phyloP scores from a whole-genome alignment of 1,284 basidiomycete genomes.

The Lentinula novae-zelandiae region DNA sequence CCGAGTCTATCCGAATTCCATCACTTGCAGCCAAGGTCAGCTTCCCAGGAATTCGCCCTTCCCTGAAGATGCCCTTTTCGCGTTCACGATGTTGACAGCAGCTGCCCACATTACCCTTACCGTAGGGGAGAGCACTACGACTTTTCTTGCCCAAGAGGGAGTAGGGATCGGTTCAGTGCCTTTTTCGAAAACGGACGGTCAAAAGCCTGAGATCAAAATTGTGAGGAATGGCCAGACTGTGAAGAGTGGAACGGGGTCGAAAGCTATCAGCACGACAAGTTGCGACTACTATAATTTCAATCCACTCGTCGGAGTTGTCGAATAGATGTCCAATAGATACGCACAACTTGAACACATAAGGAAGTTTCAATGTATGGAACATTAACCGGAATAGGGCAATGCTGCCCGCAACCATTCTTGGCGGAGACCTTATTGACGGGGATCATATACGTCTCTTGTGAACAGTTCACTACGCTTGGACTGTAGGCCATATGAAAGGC shows the following conservation, averaged over 20 bases:
- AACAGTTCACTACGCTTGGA: too few relatives aligned
- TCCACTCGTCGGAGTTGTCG: slow-evolving; percentile 19
- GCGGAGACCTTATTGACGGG: too few relatives aligned
- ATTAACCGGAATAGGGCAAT: too few relatives aligned
- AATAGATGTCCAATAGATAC: background rate
- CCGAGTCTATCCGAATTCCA: slow-evolving; percentile 26
- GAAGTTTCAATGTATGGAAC: too few relatives aligned
- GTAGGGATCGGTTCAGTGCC: slow-evolving; percentile 25
- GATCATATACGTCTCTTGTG: too few relatives aligned
- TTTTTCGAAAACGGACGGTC: slow-evolving; percentile 27
- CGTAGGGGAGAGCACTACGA: slow-evolving; percentile 24
- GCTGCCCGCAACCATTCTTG: too few relatives aligned
- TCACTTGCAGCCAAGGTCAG: slow-evolving; percentile 23
- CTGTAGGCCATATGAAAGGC: too few relatives aligned
- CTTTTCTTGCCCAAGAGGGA: slow-evolving; percentile 23
- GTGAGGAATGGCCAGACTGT: slow-evolving; percentile 21
- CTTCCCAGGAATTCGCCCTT: slow-evolving; percentile 25
- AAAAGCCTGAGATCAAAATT: slow-evolving; percentile 31
- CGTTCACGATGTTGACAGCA: slow-evolving; percentile 25
- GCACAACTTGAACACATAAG: background rate
- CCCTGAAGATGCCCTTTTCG: slow-evolving; percentile 31
- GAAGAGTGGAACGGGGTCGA: slow-evolving; percentile 23
- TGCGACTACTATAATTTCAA: slow-evolving; percentile 27
- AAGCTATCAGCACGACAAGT: slow-evolving; percentile 20
- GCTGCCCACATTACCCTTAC: slow-evolving; percentile 26